Base-by-base conservation (phyloP, 2,329 filamentous ascomycete genomes). In the Elsinoe ampelina region DNA sequence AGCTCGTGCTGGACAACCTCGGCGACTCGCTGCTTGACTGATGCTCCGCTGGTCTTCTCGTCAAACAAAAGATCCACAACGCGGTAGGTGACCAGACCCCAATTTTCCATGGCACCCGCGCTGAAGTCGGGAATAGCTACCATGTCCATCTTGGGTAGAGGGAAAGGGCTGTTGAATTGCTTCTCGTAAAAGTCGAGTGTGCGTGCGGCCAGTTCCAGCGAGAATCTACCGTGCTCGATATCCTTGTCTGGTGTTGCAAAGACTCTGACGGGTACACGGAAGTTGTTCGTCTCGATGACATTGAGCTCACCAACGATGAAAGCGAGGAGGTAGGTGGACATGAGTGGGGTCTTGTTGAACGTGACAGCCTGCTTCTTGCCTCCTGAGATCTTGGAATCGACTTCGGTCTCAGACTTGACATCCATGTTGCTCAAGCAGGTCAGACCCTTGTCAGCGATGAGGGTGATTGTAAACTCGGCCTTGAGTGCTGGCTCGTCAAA, bases 371-470 rank as follows among this genome's bases (percentile, higher is more conserved):
- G 95, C 75, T 85, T 89, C 71, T 82, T 80, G 60, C 77, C 76
- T 59, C 80, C 79, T 13, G 73, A 81, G 62, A 80, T 76, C 64
- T 79, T 77, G 3, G 85, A 87, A 58, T 81, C 74, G 6, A 93
- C 77, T 57, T 89, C 83, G 39, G 83, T 83, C 75, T 95, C 87
- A 5, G 83, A 85, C 34, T 84, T 86, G 57, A 93, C 88, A 68
- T 96, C 89, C 92, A 97, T 97, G 74, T 97, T 97, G 75, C 90
- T 95, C 68, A 97, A 72, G 68, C 92, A 96, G 11, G 91, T 95
- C 73, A 95, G 74, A 66, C 89, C 78, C 75, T 95, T 88, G 72
- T 96, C 91, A 4, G 92, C 90, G 64, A 97, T 80, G 63, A 97
- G 79, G 0, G 91, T 95, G 61, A 96, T 83, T 30, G 89, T 92